These are phyloP conservation scores for Ogataea nonfermentans DNA, from an alignment of 805 yeast genomes.

Conservation along the genomic window DNA sequence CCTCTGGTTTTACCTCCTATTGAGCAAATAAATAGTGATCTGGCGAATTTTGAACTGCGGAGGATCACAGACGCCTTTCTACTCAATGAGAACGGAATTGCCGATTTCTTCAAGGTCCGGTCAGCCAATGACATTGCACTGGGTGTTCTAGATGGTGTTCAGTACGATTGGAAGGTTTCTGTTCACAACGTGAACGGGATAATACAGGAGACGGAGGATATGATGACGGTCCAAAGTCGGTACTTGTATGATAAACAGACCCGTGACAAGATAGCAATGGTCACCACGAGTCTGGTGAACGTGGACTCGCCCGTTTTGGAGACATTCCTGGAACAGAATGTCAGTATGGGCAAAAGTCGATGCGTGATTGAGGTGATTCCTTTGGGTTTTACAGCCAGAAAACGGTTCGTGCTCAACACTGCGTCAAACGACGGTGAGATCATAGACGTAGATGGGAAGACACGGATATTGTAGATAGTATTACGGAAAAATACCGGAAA, in stretches of 20 bases:
- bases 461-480: conserved; percentile 18
- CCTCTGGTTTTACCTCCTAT: conserved; percentile 24
- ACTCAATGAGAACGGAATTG: conserved; percentile 31
- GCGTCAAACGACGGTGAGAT: conserved; percentile 26
- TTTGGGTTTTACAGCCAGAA: conserved; percentile 13
- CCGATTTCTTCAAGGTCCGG: conserved; percentile 23
- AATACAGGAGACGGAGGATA: conserved; percentile 23
- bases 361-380: conserved; percentile 31
- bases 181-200: conserved; percentile 22
- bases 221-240: conserved; percentile 30
- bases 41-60: conserved; percentile 32
- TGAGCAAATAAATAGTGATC: conserved; percentile 29
- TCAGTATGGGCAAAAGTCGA: conserved; percentile 23
- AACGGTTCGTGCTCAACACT: conserved; percentile 26
- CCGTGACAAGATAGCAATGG: conserved; percentile 28
- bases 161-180: conserved; percentile 25
- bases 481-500: neutral
- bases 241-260: conserved; percentile 27
- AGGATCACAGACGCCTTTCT: conserved; percentile 33
- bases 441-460: conserved; percentile 32
- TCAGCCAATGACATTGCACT: conserved; percentile 28
- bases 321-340: conserved; percentile 25
- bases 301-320: conserved; percentile 21
- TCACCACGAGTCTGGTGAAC: conserved; percentile 23
- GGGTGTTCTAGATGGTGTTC: conserved; percentile 31